Percentiles rank a stretch among this genome's conserved stretches.
phyloP scores from a whole-genome alignment of 2,329 filamentous ascomycete species.

The Fusarium vanettenii region DNA sequence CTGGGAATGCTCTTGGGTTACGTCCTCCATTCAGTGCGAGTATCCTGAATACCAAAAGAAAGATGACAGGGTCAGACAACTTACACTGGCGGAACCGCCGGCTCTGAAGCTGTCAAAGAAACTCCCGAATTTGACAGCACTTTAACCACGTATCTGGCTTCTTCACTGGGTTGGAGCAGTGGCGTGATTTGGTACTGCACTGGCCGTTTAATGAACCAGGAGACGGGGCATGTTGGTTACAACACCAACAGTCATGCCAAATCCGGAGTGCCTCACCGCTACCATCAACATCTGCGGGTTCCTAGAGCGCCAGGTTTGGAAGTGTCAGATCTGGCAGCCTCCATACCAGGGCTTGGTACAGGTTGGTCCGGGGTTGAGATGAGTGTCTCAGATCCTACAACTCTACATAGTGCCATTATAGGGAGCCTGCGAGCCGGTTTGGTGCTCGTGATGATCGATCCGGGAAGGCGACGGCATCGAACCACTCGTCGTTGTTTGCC shows the following conservation, averaged over 20 bases:
- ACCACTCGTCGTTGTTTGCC: background rate
- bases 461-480: background rate
- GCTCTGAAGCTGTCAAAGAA: background rate
- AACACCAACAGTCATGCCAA: background rate
- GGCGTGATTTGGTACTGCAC: background rate
- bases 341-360: background rate
- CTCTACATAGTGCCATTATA: background rate
- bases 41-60: background rate
- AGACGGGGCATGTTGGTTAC: background rate
- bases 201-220: background rate
- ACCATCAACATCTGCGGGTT: background rate
- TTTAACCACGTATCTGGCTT: background rate
- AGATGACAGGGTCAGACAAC: background rate
- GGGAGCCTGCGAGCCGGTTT: background rate
- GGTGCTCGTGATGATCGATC: background rate
- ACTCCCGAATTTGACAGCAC: background rate
- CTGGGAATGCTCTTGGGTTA: background rate
- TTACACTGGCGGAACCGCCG: background rate
- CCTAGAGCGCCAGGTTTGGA: background rate
- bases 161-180: background rate
- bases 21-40: background rate
- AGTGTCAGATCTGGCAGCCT: background rate
- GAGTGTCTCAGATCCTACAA: constrained; percentile 1
- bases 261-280: background rate
- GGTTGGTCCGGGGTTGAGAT: background rate